Conservation (phyloP, 208 protist species). For the Kentomonas sorsogonicus region DNA sequence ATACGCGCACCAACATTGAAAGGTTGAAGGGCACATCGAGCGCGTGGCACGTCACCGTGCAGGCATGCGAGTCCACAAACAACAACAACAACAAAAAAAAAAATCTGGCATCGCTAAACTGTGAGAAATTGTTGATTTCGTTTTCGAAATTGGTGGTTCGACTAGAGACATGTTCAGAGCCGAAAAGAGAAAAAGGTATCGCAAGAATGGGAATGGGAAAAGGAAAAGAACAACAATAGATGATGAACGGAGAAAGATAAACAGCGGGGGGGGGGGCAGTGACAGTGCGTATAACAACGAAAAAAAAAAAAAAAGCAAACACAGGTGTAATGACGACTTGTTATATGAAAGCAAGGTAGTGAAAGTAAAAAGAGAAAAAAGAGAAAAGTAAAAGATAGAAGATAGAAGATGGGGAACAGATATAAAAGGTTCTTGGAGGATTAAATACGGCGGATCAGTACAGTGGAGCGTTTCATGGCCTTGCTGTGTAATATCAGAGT, state of each 20-base stretch:
- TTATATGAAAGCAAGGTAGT: background rate
- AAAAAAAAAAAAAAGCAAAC: background rate
- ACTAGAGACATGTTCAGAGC: constrained; percentile 1
- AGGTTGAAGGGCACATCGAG: background rate
- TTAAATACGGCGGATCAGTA: no score
- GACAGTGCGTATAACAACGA: background rate
- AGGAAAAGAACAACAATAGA: constrained; percentile 3
- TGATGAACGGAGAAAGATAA: background rate
- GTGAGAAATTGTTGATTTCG: no score
- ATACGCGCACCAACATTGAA: background rate
- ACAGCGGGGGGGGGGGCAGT: background rate
- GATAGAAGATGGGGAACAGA: background rate
- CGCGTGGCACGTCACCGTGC: no score
- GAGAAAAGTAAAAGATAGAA: background rate
- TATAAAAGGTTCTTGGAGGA: constrained; percentile 6
- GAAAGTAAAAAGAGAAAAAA: constrained; percentile 17
- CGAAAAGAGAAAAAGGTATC: background rate
- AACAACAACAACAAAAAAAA: no score
- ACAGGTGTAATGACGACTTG: no score
- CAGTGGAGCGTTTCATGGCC: no score
- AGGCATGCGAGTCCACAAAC: no score
- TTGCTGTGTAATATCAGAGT: no score
- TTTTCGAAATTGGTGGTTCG: no score
- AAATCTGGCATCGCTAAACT: no score
- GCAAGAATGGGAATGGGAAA: background rate